Evolutionary conservation across 495 filamentous ascomycete species (phyloP), one percentile per base, ranked within the genome.

Genomic region (Penicillium canariense): DNA sequence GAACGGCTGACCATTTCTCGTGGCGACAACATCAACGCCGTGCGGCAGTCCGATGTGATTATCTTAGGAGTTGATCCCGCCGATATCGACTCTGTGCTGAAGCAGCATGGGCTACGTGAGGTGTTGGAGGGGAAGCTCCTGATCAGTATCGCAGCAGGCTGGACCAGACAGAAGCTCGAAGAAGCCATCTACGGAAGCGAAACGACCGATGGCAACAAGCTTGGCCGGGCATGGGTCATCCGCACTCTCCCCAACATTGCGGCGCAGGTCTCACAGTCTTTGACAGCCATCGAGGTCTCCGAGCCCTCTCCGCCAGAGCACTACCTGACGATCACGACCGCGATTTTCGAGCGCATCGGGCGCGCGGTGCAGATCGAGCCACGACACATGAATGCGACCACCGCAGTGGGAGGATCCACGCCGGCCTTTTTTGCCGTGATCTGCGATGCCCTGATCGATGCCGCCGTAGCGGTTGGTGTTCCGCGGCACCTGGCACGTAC

Each of bases 401-500:
- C 74, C 5, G 73, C 71, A 0, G 58, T 77, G 3, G 71, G 64
- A 2, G 74, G 74, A 0, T 76, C 73, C 0, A 73, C 70, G 0
- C 69, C 74, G 11, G 70, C 73, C 3, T 76, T 76, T 49, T 70
- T 76, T n/a, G 74, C 74, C 0, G 58, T 78, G 0, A 70, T 76
- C 22, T 63, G 68, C 26, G 75, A 78, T 48, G 73, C 68, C 1
- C 60, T 77, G 53, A 62, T 74, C 12, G 75, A 78, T 54, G 75
- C 68, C 0, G 73, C 73, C 3, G 74, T 78, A 25, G 74, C 74
- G 12, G 68, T 76, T 20, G 75, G 75, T 9, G 45, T 78, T 31
- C 71, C 68, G 22, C 55, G 75, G 26, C 63, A 67, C n/a, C 47
- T 73, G 47, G 74, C 75, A 9, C 66, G 69, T 43, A 62, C 61